A percentile compares a stretch with the other conserved stretches of the same genome.
phyloP scores from a whole-genome alignment of 2,329 filamentous ascomycete genomes.

The Arthrobotrys megalospora region DNA sequence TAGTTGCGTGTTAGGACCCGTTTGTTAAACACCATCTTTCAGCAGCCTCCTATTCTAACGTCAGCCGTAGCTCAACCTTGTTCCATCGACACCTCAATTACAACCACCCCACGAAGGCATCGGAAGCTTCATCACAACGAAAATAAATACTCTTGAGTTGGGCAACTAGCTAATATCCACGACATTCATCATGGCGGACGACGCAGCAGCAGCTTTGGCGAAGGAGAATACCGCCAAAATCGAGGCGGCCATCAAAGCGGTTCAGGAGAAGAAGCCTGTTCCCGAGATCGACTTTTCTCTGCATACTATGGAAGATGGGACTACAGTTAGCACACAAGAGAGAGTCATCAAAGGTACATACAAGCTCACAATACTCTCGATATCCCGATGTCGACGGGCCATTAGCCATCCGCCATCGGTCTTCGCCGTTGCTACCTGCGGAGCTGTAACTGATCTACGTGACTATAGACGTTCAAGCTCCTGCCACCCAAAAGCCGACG shows the following conservation, averaged over 20 bases:
- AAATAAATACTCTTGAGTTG: slow-evolving; percentile 9
- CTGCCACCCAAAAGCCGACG: slow-evolving; percentile 90
- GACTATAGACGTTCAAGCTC: slow-evolving; percentile 90
- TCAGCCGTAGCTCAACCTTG: slow-evolving; percentile 43
- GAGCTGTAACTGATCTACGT: slow-evolving; percentile 49
- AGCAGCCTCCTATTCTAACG: slow-evolving; percentile 40
- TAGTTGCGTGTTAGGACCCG: slow-evolving; percentile 31
- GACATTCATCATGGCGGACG: slow-evolving; percentile 63
- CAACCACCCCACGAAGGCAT: slow-evolving; percentile 4
- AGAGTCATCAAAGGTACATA: slow-evolving; percentile 95
- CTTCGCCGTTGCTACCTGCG: slow-evolving; percentile 30
- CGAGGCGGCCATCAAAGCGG: slow-evolving; percentile 91
- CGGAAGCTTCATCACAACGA: slow-evolving; percentile 15
- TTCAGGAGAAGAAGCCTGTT: slow-evolving; percentile 93
- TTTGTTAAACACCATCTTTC: slow-evolving; percentile 27
- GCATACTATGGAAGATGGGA: slow-evolving; percentile 98
- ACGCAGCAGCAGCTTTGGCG: slow-evolving; percentile 57
- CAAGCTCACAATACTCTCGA: background rate
- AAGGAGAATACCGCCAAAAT: slow-evolving; percentile 72
- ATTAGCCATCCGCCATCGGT: background rate
- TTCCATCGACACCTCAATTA: slow-evolving; percentile 6
- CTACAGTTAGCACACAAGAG: slow-evolving; percentile 93
- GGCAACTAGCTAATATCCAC: slow-evolving; percentile 29
- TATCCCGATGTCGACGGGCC: background rate
- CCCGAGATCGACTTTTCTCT: slow-evolving; percentile 99